Evolutionary conservation across 1,284 basidiomycete genomes (phyloP).

Genomic region (Vanrija pseudolonga): DNA sequence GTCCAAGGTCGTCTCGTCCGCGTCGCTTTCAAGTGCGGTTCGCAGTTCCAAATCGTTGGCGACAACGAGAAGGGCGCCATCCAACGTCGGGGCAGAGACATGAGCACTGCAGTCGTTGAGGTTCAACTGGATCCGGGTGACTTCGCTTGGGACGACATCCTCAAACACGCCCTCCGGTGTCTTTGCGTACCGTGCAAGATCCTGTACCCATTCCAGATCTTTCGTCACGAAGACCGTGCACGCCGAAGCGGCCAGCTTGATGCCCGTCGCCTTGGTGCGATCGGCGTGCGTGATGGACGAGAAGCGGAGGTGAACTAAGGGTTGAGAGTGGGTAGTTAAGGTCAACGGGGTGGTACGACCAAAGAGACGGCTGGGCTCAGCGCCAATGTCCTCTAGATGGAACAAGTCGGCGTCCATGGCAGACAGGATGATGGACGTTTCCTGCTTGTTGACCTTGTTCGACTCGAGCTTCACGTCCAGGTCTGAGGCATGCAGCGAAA

Average conservation of each 20-base stretch:
- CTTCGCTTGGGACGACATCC: slow-evolving; percentile 84
- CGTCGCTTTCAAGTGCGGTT: slow-evolving; percentile 68
- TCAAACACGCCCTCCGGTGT: slow-evolving; percentile 93
- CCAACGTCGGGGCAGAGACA: slow-evolving; percentile 58
- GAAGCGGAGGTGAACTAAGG: slow-evolving; percentile 63
- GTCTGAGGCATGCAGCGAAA: slow-evolving; percentile 56
- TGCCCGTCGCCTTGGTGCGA: slow-evolving; percentile 70
- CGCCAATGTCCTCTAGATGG: slow-evolving; percentile 11
- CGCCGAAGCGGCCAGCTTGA: slow-evolving; percentile 64
- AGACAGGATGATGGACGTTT: slow-evolving; percentile 62
- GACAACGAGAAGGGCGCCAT: slow-evolving; percentile 64
- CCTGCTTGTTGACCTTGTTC: slow-evolving; percentile 57
- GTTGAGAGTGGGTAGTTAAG: slow-evolving; percentile 30
- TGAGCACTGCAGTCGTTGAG: slow-evolving; percentile 69
- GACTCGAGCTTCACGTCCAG: slow-evolving; percentile 63
- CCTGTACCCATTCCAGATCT: slow-evolving; percentile 63
- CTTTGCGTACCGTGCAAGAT: slow-evolving; percentile 67
- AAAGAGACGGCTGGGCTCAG: slow-evolving; percentile 18
- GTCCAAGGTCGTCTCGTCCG: slow-evolving; percentile 57
- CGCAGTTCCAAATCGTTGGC: slow-evolving; percentile 64
- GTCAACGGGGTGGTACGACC: slow-evolving; percentile 35
- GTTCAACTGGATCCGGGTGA: slow-evolving; percentile 66
- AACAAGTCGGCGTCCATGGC: slow-evolving; percentile 61
- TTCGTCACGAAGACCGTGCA: slow-evolving; percentile 64
- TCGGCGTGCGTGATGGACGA: slow-evolving; percentile 64